phyloP scores from a whole-genome alignment of 805 yeast genomes.

The Metschnikowia hibisci region DNA sequence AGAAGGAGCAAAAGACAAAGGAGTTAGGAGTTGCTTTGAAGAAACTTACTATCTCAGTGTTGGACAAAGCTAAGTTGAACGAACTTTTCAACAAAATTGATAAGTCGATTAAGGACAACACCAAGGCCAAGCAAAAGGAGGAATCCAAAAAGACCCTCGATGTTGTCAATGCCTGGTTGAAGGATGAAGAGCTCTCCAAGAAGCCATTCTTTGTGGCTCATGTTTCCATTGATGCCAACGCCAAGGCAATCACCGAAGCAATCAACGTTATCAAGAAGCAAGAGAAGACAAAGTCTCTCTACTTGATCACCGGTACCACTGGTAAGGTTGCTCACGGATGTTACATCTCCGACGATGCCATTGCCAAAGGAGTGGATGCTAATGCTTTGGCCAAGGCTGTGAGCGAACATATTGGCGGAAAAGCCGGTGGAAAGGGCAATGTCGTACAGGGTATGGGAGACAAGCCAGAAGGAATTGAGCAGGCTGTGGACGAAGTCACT shows the following conservation, averaged over 20 bases:
- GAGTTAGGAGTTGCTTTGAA: slow-evolving; percentile 81
- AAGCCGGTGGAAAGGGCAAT: slow-evolving; percentile 97
- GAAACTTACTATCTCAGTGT: slow-evolving; percentile 74
- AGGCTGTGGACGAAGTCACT: slow-evolving; percentile 71
- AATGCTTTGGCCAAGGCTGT: slow-evolving; percentile 71
- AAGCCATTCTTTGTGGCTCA: slow-evolving; percentile 62
- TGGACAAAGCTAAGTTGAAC: slow-evolving; percentile 72
- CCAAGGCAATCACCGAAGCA: slow-evolving; percentile 93
- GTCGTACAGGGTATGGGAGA: slow-evolving; percentile 97
- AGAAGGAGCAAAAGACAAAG: slow-evolving; percentile 79
- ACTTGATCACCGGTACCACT: slow-evolving; percentile 68
- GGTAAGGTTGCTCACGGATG: slow-evolving; percentile 94
- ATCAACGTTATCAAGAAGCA: slow-evolving; percentile 77
- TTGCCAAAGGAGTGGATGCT: slow-evolving; percentile 68
- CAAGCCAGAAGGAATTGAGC: slow-evolving; percentile 60
- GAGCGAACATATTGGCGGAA: slow-evolving; percentile 80
- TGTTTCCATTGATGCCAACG: slow-evolving; percentile 71
- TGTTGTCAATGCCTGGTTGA: slow-evolving; percentile 66
- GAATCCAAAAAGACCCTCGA: slow-evolving; percentile 81
- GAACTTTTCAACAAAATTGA: slow-evolving; percentile 74
- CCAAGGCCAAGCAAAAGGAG: slow-evolving; percentile 82
- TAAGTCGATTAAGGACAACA: slow-evolving; percentile 82
- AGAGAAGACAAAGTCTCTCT: slow-evolving; percentile 69
- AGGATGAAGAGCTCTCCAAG: slow-evolving; percentile 39
- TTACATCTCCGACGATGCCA: slow-evolving; percentile 69